phyloP scores from a whole-genome alignment of 2,329 filamentous ascomycete species.

The Claviceps sp. region DNA sequence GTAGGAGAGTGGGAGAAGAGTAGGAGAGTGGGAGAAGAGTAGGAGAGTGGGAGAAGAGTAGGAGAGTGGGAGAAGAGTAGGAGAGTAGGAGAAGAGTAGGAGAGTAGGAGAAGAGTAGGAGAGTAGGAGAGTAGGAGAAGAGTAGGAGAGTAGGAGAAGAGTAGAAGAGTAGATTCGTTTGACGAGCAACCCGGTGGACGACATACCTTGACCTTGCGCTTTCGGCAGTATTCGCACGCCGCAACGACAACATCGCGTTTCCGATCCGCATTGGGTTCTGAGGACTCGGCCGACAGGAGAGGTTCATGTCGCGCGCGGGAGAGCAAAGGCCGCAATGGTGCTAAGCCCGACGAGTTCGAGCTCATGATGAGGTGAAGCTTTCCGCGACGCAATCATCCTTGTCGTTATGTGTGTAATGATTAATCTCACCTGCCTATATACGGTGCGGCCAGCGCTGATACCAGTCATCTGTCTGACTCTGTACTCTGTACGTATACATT shows the following conservation, averaged over 20 bases:
- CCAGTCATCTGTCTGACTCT: no score
- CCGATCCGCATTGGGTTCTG: background rate
- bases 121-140: no score
- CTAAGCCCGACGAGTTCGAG: background rate
- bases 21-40: no score
- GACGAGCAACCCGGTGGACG: no score
- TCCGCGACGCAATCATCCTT: background rate
- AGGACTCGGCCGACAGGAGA: background rate
- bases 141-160: background rate
- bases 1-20: no score
- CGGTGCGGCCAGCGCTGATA: background rate
- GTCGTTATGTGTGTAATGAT: background rate
- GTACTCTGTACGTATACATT: background rate
- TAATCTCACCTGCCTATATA: background rate
- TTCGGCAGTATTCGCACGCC: slow-evolving; percentile 1
- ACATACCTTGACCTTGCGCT: background rate
- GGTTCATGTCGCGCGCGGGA: background rate
- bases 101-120: no score
- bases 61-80: background rate
- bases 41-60: no score
- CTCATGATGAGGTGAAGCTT: background rate
- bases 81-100: no score
- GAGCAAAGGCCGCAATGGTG: background rate
- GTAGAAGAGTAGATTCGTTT: background rate
- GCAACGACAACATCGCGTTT: background rate